Base-by-base conservation (phyloP, 1,284 basidiomycete species). In the Wolfiporia cocos region DNA sequence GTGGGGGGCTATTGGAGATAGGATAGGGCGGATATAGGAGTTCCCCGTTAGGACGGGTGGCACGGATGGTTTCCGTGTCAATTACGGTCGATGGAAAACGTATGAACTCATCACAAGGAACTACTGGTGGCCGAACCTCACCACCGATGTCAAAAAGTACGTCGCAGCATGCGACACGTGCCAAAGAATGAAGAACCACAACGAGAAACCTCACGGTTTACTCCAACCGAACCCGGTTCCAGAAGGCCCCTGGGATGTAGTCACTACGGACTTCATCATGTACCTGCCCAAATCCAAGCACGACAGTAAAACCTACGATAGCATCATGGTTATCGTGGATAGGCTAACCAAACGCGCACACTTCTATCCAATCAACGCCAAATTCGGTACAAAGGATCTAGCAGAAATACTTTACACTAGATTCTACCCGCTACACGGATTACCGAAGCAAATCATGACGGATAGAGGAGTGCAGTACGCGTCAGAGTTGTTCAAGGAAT, bases 141-240 rank as follows among this genome's bases (percentile, higher is more conserved):
- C 11, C 4, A 7, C 4, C 12, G 12, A 35, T 18, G 18, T 35
- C 34, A 35, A 19, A 20, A 9, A 21, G 21, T 35, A 35, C 21
- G 34, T 35, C 20, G 6, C 7, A 6, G 18, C 32, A 18, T 35
- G 34, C 14, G 18, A 18, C 4, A 10, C 7, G 18, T 35, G 34
- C 34, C 34, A 35, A 20, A 15, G 21, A n/a, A 35, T 58, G 48
- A 34, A 61, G 57, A 21, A 57, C 39, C 7, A 9, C 26, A 28
- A 28, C 14, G 14, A 28, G 26, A 7, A 7, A 28, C 26, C 26
- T 9, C 14, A 28, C 14, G 26, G 26, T 28, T 14, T 14, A 28
- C 26, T 28, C 7, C 26, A 28, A 28, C 26, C 26, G 9, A 28
- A 28, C 14, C 9, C 7, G 9, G 26, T 28, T 9, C 26, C 26